These are phyloP conservation scores for Nothophaeocryptopus gaeumannii DNA, from an alignment of 2,329 filamentous ascomycete species.

Conservation along the genomic window DNA sequence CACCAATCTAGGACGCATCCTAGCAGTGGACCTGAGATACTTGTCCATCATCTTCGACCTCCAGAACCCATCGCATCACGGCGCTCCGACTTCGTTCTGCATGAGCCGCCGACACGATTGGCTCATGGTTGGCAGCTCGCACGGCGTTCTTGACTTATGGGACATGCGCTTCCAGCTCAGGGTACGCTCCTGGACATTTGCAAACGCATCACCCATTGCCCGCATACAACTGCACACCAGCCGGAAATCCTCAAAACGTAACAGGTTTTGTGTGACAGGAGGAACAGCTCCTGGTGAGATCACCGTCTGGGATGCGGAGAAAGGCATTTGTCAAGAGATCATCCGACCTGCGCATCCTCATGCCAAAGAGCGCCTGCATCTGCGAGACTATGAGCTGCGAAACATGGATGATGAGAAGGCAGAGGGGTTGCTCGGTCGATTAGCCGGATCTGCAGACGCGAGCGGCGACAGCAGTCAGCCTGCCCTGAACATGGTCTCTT, in stretches of 20 bases:
- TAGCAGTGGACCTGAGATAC: slow-evolving; percentile 80
- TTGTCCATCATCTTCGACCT: slow-evolving; percentile 81
- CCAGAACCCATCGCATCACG: slow-evolving; percentile 86
- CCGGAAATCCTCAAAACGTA: slow-evolving; percentile 57
- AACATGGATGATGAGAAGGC: slow-evolving; percentile 86
- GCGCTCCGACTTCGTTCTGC: slow-evolving; percentile 86
- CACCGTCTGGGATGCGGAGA: slow-evolving; percentile 93
- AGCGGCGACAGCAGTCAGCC: slow-evolving; percentile 13
- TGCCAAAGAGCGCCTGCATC: slow-evolving; percentile 42
- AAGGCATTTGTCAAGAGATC: slow-evolving; percentile 80
- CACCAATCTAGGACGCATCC: slow-evolving; percentile 78
- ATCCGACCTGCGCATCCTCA: slow-evolving; percentile 67
- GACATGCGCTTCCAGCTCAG: slow-evolving; percentile 91
- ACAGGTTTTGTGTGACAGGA: slow-evolving; percentile 84
- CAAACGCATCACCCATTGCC: slow-evolving; percentile 76
- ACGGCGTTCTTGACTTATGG: slow-evolving; percentile 92
- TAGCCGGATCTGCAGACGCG: slow-evolving; percentile 63
- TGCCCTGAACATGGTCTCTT: slow-evolving; percentile 34
- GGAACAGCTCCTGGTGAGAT: slow-evolving; percentile 85
- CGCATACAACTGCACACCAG: slow-evolving; percentile 72
- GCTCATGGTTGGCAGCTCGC: slow-evolving; percentile 86
- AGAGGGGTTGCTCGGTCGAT: slow-evolving; percentile 81
- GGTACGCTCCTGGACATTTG: slow-evolving; percentile 82
- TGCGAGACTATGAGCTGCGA: slow-evolving; percentile 74
- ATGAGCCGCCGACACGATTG: slow-evolving; percentile 83